Percentiles rank a stretch among this genome's conserved stretches.
Conservation (phyloP, 352 stramenopile genomes). For the Phytophthora aleatoria region DNA sequence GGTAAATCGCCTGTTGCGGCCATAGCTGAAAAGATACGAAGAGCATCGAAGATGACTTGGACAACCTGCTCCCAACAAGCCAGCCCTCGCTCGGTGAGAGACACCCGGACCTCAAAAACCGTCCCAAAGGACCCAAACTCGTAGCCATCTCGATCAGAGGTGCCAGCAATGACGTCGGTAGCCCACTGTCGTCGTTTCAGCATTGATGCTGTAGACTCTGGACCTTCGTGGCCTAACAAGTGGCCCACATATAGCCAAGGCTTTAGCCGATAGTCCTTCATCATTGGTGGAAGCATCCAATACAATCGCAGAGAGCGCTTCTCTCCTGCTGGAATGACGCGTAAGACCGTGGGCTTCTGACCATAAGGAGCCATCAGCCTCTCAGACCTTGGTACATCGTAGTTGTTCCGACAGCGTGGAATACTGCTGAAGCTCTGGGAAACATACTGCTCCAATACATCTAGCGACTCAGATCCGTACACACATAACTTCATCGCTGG, state of each 20-base stretch:
- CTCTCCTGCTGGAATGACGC: conserved; percentile 52
- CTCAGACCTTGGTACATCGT: conserved; percentile 8
- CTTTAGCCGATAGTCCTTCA: conserved; percentile 50
- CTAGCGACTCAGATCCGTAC: conserved; percentile 61
- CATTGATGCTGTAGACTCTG: conserved; percentile 43
- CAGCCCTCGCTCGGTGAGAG: conserved; percentile 52
- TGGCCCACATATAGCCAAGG: conserved; percentile 56
- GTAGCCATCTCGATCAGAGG: conserved; percentile 57
- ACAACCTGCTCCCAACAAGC: conserved; percentile 50
- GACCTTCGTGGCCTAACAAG: conserved; percentile 60
- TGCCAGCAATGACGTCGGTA: conserved; percentile 50
- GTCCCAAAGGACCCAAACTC: conserved; percentile 67
- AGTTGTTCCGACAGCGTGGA: conserved; percentile 5
- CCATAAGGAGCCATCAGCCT: conserved; percentile 32
- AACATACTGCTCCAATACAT: conserved; percentile 64
- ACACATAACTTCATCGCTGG: conserved; percentile 77
- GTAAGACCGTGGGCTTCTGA: conserved; percentile 39
- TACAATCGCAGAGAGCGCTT: conserved; percentile 52
- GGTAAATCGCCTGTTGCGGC: conserved; percentile 23
- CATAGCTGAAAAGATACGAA: conserved; percentile 31
- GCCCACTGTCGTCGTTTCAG: conserved; percentile 51
- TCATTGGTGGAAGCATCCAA: conserved; percentile 56
- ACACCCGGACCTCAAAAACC: conserved; percentile 59
- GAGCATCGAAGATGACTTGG: conserved; percentile 51
- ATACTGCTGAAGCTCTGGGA: conserved; percentile 57